Evolutionary conservation across 345 rosid species (phyloP), one percentile per base, ranked within the genome.

Genomic region (Corchorus capsularis): DNA sequence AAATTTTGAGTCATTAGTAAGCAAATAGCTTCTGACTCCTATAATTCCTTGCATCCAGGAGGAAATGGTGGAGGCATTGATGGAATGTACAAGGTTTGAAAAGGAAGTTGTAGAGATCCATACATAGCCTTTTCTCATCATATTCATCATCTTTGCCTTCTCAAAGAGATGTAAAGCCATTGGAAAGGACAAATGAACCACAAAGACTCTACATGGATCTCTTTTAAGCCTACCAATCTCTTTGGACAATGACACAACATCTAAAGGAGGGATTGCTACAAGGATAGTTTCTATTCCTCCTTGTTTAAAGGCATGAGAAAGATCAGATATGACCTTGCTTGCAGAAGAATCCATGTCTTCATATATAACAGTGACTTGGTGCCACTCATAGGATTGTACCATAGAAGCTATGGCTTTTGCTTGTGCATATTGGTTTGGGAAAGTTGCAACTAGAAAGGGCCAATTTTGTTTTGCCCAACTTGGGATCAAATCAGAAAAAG

Each of bases 31-130:
- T 57, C 39, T 81, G 59, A 84, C 72, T 20, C 81, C 81, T 20
- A 84, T 4, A 69, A 79, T 8, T 34, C 86, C 86, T 79, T 81
- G 77, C 80, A 79, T 76, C 4, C 78, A 56, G 6, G 79, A 5
- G 27, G 60, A 60, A 8, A 79, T 57, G 43, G 57, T 37, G 5
- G 77, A 77, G 13, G 75, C 46, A 32, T 74, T 20, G 13, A 79
- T 5, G 27, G 81, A 69, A 45, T 79, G 68, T 10, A 65, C 47
- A 37, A 73, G 77, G 27, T 78, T 71, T 41, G 84, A 74, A 50
- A 84, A 16, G 32, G 71, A n/a, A 53, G 71, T 61, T 37, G 84
- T 81, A 8, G 81, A 53, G 62, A 84, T 84, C 87, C 87, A 84
- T 4, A 79, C 82, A 55, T 68, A 79, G 27, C 66, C 87, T 12